A percentile compares a stretch with the other conserved stretches of the same genome.
phyloP scores from a whole-genome alignment of 306 rosid genomes.

The Gynostemma pentaphyllum region DNA sequence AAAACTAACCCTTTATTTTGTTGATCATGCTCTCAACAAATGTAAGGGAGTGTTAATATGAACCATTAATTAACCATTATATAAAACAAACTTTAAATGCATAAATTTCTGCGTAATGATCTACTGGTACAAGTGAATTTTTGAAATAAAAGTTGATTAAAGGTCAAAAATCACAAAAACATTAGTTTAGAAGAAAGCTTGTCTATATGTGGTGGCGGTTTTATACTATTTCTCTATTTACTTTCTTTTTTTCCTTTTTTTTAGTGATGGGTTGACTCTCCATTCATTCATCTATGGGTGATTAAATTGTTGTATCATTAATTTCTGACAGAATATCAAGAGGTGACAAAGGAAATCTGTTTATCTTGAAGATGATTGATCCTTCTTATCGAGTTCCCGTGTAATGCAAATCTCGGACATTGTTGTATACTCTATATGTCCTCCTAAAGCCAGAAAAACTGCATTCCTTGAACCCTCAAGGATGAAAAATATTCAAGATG shows the following conservation, averaged over 20 bases:
- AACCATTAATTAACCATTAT: neutral
- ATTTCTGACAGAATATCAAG: conserved; percentile 61
- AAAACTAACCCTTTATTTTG: no score
- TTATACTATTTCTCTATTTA: neutral
- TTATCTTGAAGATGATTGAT: conserved; percentile 75
- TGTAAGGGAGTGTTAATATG: neutral
- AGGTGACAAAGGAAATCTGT: conserved; percentile 89
- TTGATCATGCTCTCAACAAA: no score
- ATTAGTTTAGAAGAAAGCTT: neutral
- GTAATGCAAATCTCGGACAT: neutral
- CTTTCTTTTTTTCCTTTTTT: neutral
- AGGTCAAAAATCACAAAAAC: neutral
- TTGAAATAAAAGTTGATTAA: neutral
- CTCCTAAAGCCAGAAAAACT: neutral
- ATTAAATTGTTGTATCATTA: neutral
- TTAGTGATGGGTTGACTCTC: neutral
- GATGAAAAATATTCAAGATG: no score
- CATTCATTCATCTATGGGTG: neutral
- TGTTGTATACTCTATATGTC: neutral
- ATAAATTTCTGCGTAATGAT: neutral
- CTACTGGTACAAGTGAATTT: neutral
- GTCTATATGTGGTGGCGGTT: neutral
- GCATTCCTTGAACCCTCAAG: no score
- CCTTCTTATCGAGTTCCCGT: conserved; percentile 67
- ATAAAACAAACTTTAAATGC: neutral